Conservation (phyloP, 2,329 filamentous ascomycete genomes). For the Diaporthe sp. region DNA sequence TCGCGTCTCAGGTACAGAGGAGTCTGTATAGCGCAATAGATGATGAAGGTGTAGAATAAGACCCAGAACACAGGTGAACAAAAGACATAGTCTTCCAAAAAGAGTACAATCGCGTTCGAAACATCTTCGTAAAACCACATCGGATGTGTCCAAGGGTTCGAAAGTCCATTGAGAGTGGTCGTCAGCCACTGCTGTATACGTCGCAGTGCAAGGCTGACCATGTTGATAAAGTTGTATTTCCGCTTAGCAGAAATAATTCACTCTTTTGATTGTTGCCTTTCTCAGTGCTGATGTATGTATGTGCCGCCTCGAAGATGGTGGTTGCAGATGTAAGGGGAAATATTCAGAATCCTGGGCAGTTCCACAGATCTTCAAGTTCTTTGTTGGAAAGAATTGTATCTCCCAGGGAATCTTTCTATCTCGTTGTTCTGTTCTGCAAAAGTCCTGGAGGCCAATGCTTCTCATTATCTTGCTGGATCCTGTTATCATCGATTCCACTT, state of each 20-base stretch:
- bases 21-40: neutral
- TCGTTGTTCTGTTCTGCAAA: neutral
- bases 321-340: too few species aligned
- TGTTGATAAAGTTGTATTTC: neutral
- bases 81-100: neutral
- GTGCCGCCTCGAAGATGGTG: too few species aligned
- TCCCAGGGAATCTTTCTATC: neutral
- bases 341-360: too few species aligned
- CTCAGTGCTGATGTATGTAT: too few species aligned
- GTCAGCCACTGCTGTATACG: neutral
- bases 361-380: too few species aligned
- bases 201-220: neutral
- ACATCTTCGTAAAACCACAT: neutral
- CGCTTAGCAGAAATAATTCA: too few species aligned
- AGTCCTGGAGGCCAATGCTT: neutral
- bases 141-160: neutral
- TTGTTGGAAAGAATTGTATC: neutral
- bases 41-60: neutral
- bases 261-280: too few species aligned
- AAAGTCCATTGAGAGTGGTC: neutral
- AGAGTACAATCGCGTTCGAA: neutral
- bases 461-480: neutral
- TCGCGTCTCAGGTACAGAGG: neutral
- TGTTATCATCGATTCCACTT: neutral
- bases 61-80: neutral